phyloP scores from a whole-genome alignment of 306 rosid species.

The Pterocarpus santalinus region DNA sequence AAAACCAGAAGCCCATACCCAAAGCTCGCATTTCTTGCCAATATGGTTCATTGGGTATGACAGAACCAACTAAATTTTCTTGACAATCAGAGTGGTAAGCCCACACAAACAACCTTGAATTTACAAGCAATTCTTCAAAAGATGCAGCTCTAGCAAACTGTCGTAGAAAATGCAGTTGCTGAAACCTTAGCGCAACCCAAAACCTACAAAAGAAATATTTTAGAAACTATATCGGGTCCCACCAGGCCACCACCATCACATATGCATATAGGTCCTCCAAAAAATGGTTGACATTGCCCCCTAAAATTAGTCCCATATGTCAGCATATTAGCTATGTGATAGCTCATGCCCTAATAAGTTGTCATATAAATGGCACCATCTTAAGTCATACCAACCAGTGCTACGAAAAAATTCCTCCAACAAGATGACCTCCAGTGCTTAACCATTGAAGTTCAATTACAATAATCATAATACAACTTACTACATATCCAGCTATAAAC shows the following conservation, averaged over 20 bases:
- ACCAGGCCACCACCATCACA: no score
- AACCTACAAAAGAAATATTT: slow-evolving; percentile 61
- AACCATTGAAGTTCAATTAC: slow-evolving; percentile 22
- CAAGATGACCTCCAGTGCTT: background rate
- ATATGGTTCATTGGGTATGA: slow-evolving; percentile 81
- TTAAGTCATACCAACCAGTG: no score
- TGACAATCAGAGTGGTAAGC: slow-evolving; percentile 85
- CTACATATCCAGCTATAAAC: background rate
- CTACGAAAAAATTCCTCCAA: background rate
- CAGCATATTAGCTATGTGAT: no score
- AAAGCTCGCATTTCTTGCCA: slow-evolving; percentile 94
- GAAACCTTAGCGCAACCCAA: slow-evolving; percentile 88
- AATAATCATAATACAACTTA: slow-evolving; percentile 19
- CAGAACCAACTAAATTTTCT: slow-evolving; percentile 77
- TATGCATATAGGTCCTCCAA: no score
- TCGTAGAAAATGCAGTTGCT: slow-evolving; percentile 71
- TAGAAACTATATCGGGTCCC: slow-evolving; percentile 33
- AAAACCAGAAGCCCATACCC: slow-evolving; percentile 95
- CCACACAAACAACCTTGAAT: slow-evolving; percentile 84
- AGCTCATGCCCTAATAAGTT: no score
- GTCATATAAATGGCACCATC: no score
- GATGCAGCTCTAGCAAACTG: slow-evolving; percentile 67
- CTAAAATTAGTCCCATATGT: no score
- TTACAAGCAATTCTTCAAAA: slow-evolving; percentile 69
- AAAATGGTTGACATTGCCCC: no score